These are phyloP conservation scores for Fragosphaeria purpurea DNA, from an alignment of 2,329 filamentous ascomycete genomes.

Conservation along the genomic window DNA sequence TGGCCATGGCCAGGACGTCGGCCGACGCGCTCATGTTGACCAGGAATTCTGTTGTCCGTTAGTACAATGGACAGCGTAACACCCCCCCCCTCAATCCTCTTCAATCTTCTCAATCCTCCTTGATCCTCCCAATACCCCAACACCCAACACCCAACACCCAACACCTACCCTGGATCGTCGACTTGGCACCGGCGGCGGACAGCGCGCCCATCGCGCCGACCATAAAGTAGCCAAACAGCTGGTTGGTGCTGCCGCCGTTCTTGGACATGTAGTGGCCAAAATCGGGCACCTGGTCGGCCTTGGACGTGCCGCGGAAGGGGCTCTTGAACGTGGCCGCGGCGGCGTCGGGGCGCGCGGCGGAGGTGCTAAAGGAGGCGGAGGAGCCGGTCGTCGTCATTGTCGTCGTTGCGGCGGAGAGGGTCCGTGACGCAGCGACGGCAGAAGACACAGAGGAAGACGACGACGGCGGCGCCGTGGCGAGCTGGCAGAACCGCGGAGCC, in stretches of 20 bases:
- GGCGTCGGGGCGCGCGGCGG: slow-evolving; percentile 28
- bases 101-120: slow-evolving; percentile 10
- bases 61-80: not conserved
- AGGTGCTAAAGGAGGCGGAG: slow-evolving; percentile 35
- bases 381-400: slow-evolving; percentile 27
- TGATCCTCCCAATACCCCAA: not conserved
- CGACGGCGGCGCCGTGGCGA: too few species aligned
- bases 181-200: slow-evolving; percentile 89
- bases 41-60: slow-evolving; percentile 70
- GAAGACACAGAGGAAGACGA: slow-evolving; percentile 28
- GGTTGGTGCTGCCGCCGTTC: slow-evolving; percentile 58
- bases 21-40: slow-evolving; percentile 99
- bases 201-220: slow-evolving; percentile 90
- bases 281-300: slow-evolving; percentile 67
- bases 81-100: too few species aligned
- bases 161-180: slow-evolving; percentile 86
- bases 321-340: slow-evolving; percentile 44
- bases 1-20: slow-evolving; percentile 97
- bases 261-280: slow-evolving; percentile 81
- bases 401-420: slow-evolving; percentile 29
- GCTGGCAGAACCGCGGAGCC: slow-evolving; percentile 13
- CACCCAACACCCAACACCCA: not conserved
- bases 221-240: slow-evolving; percentile 97
- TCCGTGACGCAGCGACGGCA: too few species aligned
- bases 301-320: slow-evolving; percentile 52